Evolutionary conservation across 306 rosid species (phyloP).

Genomic region (Lupinus albus): DNA sequence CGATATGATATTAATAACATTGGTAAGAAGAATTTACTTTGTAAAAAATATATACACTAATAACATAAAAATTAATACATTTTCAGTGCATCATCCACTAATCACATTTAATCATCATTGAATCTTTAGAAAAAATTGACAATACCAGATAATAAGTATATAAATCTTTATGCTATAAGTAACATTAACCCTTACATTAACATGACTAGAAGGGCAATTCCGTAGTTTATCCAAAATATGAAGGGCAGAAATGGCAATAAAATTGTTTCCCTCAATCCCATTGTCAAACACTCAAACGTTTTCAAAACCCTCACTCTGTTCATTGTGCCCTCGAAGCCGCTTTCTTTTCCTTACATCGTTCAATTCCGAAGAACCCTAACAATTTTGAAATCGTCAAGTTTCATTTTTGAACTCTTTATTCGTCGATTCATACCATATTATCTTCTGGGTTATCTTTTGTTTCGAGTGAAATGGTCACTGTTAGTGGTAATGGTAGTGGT

Average conservation of each 20-base stretch:
- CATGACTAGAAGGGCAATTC: not conserved
- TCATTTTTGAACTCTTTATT: slow-evolving; percentile 37
- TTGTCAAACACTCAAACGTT: slow-evolving; percentile 43
- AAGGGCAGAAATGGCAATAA: not conserved
- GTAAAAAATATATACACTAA: no score
- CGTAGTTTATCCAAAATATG: not conserved
- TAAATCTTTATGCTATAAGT: no score
- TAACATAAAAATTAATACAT: no score
- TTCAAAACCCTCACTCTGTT: slow-evolving; percentile 52
- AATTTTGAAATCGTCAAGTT: slow-evolving; percentile 31
- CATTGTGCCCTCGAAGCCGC: slow-evolving; percentile 39
- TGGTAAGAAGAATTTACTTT: no score
- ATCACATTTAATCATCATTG: no score
- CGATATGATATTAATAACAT: no score
- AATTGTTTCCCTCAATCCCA: slow-evolving; percentile 6
- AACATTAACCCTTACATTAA: no score
- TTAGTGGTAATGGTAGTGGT: slow-evolving; percentile 9
- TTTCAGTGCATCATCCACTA: no score
- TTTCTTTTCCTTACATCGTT: slow-evolving; percentile 13
- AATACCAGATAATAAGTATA: no score
- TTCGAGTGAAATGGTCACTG: slow-evolving; percentile 66
- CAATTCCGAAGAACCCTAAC: slow-evolving; percentile 38
- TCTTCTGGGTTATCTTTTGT: slow-evolving; percentile 27
- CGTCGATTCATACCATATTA: not conserved
- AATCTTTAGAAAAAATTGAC: no score